phyloP scores from a whole-genome alignment of 768 basidiomycete species.

The Boletus subparvulus region DNA sequence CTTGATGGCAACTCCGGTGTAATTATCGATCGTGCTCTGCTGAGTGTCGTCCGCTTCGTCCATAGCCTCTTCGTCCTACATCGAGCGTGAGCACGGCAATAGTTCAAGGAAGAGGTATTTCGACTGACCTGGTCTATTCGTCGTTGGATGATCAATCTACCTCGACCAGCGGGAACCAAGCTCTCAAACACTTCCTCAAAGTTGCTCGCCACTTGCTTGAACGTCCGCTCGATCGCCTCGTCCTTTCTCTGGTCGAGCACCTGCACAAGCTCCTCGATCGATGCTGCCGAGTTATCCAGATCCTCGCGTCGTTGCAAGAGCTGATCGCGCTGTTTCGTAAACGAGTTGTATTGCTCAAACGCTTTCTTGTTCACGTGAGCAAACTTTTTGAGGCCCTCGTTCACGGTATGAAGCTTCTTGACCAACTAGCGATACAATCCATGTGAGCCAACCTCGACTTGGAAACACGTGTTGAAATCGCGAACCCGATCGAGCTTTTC shows the following conservation, averaged over 20 bases:
- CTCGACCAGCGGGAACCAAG: constrained; percentile 91
- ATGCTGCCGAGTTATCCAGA: constrained; percentile 82
- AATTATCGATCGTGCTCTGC: constrained; percentile 83
- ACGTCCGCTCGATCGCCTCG: constrained; percentile 97
- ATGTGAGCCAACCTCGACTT: not conserved
- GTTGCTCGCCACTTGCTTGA: constrained; percentile 96
- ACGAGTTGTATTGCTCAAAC: constrained; percentile 97
- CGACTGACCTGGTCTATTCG: constrained; percentile 72
- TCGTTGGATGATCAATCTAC: constrained; percentile 89
- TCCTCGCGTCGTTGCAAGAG: constrained; percentile 85
- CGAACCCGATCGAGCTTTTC: constrained; percentile 86
- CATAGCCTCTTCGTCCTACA: constrained; percentile 63
- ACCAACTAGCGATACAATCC: constrained; percentile 58
- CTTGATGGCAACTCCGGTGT: constrained; percentile 96
- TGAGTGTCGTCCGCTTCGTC: constrained; percentile 75
- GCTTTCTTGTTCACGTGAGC: constrained; percentile 99
- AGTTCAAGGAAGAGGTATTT: not conserved
- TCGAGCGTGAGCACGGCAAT: not conserved
- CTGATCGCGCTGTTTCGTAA: constrained; percentile 96
- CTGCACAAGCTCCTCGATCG: constrained; percentile 90
- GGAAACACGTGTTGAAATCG: not conserved
- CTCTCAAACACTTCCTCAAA: constrained; percentile 98
- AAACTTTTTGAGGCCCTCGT: constrained; percentile 93
- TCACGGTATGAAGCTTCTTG: constrained; percentile 88
- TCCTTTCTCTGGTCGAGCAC: constrained; percentile 97